Conservation (phyloP, 108 stramenopile species). For the Nitzschia sp. region DNA sequence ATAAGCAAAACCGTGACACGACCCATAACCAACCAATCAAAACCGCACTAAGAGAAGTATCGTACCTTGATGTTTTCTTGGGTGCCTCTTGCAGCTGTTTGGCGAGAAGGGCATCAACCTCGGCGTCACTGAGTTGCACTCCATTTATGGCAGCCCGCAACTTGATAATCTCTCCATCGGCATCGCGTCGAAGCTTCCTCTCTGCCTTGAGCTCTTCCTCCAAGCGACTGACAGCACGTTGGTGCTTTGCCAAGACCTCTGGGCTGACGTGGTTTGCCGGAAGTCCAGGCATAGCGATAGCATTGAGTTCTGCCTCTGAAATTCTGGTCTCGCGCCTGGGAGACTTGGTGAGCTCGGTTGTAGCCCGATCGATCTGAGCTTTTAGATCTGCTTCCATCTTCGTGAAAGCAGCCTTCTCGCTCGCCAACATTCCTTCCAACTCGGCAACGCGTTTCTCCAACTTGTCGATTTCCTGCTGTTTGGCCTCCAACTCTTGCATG, state of each 20-base stretch:
- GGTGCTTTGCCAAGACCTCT: constrained; percentile 72
- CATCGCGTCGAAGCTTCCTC: constrained; percentile 62
- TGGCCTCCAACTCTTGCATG: constrained; percentile 54
- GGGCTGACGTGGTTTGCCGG: constrained; percentile 56
- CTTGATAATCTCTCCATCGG: constrained; percentile 78
- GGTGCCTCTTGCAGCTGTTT: constrained; percentile 31
- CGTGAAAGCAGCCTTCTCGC: constrained; percentile 66
- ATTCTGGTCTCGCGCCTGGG: constrained; percentile 24
- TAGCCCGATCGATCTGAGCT: constrained; percentile 39
- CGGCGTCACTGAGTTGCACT: constrained; percentile 60
- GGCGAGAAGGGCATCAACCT: constrained; percentile 62
- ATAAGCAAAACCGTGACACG: constrained; percentile 7
- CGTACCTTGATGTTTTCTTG: constrained; percentile 31
- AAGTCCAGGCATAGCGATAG: constrained; percentile 22
- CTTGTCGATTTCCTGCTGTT: constrained; percentile 65
- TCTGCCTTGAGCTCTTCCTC: constrained; percentile 79
- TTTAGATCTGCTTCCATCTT: constrained; percentile 68
- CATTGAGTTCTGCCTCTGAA: constrained; percentile 6
- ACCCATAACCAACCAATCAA: neutral
- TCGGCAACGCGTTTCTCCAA: constrained; percentile 76
- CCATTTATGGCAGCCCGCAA: constrained; percentile 73
- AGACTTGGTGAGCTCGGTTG: constrained; percentile 21
- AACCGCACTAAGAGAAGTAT: constrained; percentile 1
- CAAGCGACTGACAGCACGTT: constrained; percentile 57
- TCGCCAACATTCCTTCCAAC: constrained; percentile 65